Percentiles rank a stretch among this genome's conserved stretches.
Conservation (phyloP, 768 basidiomycete species). For the Amanita pallidorosea region DNA sequence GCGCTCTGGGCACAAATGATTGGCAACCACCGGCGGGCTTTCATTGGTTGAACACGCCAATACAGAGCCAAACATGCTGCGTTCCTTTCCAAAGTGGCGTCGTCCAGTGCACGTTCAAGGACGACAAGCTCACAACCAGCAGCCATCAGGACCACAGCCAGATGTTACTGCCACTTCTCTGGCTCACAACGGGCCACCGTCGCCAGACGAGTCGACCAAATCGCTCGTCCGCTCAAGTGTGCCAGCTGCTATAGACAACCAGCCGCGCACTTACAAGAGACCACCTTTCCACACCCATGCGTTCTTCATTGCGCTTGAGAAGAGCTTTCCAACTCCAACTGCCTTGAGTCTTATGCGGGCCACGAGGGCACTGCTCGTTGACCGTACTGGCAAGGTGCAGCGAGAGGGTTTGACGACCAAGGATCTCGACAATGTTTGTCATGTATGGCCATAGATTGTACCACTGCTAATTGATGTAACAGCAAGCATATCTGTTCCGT, state of each 20-base stretch:
- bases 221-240: constrained; percentile 1
- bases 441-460: background rate
- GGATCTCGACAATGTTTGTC: constrained; percentile 73
- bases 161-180: constrained; percentile 1
- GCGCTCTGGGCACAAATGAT: no score
- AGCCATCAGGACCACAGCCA: background rate
- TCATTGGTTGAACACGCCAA: no score
- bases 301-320: constrained; percentile 63
- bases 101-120: background rate
- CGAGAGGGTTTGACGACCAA: constrained; percentile 64
- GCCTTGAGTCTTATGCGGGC: constrained; percentile 79
- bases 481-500: constrained; percentile 95
- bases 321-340: constrained; percentile 61
- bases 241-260: background rate
- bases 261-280: constrained; percentile 33
- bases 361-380: constrained; percentile 68
- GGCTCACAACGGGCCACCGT: background rate
- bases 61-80: constrained; percentile 1
- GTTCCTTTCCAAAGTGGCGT: background rate
- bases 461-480: constrained; percentile 4
- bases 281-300: constrained; percentile 81
- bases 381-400: constrained; percentile 60
- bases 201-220: background rate
- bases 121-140: background rate
- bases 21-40: no score